phyloP scores from a whole-genome alignment of 2,329 filamentous ascomycete genomes.

The Aspergillus sclerotialis region DNA sequence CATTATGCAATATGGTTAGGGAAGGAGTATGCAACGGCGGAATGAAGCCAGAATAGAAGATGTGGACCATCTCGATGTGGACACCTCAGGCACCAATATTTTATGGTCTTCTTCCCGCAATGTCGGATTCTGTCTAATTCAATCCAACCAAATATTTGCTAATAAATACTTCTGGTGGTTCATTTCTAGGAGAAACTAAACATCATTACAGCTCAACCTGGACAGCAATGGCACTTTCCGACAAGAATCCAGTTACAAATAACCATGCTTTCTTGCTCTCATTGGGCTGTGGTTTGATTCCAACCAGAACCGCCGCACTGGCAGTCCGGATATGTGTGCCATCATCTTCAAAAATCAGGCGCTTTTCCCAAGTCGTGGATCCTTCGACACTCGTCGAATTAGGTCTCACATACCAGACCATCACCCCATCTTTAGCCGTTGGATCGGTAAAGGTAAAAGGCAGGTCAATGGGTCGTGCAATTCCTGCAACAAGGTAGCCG shows the following conservation, averaged over 20 bases:
- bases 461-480: conserved; percentile 38
- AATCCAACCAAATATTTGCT: too few relatives aligned
- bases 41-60: conserved; percentile 5
- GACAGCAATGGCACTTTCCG: conserved; percentile 44
- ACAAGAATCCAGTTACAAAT: conserved; percentile 52
- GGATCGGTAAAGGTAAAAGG: conserved; percentile 22
- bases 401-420: conserved; percentile 42
- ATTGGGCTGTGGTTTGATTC: conserved; percentile 42
- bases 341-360: conserved; percentile 53
- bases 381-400: conserved; percentile 10
- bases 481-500: conserved; percentile 47
- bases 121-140: too few relatives aligned
- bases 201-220: conserved; percentile 42
- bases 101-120: neutral
- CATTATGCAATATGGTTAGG: too few relatives aligned
- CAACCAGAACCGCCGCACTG: conserved; percentile 48
- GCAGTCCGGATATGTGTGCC: conserved; percentile 44
- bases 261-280: conserved; percentile 47
- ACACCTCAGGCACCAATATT: neutral
- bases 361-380: conserved; percentile 34
- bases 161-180: too few relatives aligned
- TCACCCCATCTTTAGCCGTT: conserved; percentile 33
- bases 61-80: neutral
- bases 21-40: conserved; percentile 3
- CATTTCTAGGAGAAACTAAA: neutral